Conservation (phyloP, 805 yeast species). For the Teunomyces tritomae region DNA sequence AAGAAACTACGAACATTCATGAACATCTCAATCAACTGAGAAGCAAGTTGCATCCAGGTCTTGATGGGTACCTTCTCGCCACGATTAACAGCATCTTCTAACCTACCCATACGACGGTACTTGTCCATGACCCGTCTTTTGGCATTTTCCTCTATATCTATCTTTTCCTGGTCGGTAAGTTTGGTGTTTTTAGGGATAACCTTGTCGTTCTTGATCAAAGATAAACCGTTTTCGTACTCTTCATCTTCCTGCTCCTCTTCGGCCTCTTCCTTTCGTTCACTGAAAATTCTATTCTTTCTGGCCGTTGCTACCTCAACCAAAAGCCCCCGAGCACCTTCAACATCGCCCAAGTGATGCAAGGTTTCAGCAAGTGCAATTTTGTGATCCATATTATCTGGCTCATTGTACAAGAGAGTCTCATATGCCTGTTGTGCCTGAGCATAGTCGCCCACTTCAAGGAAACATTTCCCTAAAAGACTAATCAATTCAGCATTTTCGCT, state of each 20-base stretch:
- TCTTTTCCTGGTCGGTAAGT: conserved; percentile 45
- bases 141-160: conserved; percentile 56
- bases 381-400: conserved; percentile 67
- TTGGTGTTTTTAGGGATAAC: conserved; percentile 11
- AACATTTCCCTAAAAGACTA: conserved; percentile 71
- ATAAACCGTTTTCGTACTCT: conserved; percentile 4
- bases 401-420: conserved; percentile 48
- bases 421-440: conserved; percentile 62
- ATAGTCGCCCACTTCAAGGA: conserved; percentile 68
- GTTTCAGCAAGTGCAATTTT: conserved; percentile 81
- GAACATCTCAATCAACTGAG: conserved; percentile 81
- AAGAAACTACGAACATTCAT: conserved; percentile 75
- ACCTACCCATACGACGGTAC: conserved; percentile 51
- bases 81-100: conserved; percentile 33
- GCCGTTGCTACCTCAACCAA: conserved; percentile 53
- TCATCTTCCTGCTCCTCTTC: conserved; percentile 17
- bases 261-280: conserved; percentile 18
- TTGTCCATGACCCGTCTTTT: conserved; percentile 56
- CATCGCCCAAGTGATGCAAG: conserved; percentile 61
- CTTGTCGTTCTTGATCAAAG: conserved; percentile 13
- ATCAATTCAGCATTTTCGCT: conserved; percentile 49
- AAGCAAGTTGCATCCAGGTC: conserved; percentile 82
- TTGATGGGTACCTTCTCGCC: conserved; percentile 59
- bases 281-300: conserved; percentile 9
- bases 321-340: conserved; percentile 52